Percentiles rank a stretch among this genome's conserved stretches.
Conservation (phyloP, 2,329 filamentous ascomycete species). For the Sarocladium brachiariae region DNA sequence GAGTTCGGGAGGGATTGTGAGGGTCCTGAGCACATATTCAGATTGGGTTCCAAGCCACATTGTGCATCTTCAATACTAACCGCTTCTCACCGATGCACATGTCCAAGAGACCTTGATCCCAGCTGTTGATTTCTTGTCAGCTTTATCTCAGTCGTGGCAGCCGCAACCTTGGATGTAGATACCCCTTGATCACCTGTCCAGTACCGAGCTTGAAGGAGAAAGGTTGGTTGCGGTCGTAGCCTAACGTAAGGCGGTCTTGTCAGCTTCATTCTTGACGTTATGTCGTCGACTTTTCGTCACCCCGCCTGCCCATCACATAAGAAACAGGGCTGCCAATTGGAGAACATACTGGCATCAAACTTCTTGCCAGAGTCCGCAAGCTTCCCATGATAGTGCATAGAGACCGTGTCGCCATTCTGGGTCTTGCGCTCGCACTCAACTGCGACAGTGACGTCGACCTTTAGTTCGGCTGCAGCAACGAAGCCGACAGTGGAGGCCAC, state of each 20-base stretch:
- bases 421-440: slow-evolving; percentile 78
- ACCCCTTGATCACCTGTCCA: slow-evolving; percentile 87
- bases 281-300: not conserved
- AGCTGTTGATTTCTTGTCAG: slow-evolving; percentile 40
- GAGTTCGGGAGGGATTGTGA: slow-evolving; percentile 82
- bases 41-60: slow-evolving; percentile 15
- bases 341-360: slow-evolving; percentile 68
- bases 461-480: slow-evolving; percentile 55
- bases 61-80: slow-evolving; percentile 26
- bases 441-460: slow-evolving; percentile 68
- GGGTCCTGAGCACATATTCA: slow-evolving; percentile 42
- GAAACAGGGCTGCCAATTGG: slow-evolving; percentile 1
- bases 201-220: slow-evolving; percentile 73
- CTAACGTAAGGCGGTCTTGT: slow-evolving; percentile 21
- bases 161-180: slow-evolving; percentile 23
- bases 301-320: not conserved
- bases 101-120: slow-evolving; percentile 82
- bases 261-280: not conserved
- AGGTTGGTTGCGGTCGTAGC: slow-evolving; percentile 69
- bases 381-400: slow-evolving; percentile 85
- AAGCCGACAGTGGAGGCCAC: slow-evolving; percentile 43
- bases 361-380: slow-evolving; percentile 65
- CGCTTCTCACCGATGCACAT: slow-evolving; percentile 96
- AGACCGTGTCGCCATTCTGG: slow-evolving; percentile 67
- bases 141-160: not conserved